Conservation (phyloP, 371 early-diverging fungal species). For the Apophysomyces trapeziformis region DNA sequence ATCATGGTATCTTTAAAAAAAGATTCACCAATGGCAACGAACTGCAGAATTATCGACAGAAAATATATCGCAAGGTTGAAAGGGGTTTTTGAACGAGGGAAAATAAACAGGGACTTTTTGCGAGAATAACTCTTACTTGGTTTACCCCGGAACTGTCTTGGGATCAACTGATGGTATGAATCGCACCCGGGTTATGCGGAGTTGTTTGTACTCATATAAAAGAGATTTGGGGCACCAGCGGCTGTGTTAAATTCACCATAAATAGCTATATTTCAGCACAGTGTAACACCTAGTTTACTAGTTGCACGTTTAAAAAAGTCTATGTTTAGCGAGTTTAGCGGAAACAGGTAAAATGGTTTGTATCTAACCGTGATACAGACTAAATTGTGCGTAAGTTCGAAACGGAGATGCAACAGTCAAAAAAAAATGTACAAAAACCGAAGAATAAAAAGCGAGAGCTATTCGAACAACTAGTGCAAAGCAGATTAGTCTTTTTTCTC, state of each 20-base stretch:
- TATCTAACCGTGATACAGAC: background rate
- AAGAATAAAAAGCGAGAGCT: constrained; percentile 4
- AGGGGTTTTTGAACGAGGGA: too few relatives aligned
- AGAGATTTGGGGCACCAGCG: constrained; percentile 7
- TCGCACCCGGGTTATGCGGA: constrained; percentile 11
- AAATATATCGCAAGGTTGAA: too few relatives aligned
- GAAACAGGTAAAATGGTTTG: constrained; percentile 1
- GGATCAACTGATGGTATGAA: background rate
- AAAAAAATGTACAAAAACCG: background rate
- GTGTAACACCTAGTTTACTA: background rate
- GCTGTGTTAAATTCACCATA: constrained; percentile 10
- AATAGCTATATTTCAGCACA: constrained; percentile 9
- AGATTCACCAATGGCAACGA: too few relatives aligned
- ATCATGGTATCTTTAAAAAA: too few relatives aligned
- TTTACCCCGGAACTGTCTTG: too few relatives aligned
- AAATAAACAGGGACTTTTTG: too few relatives aligned
- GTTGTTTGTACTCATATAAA: background rate
- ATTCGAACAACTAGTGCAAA: background rate
- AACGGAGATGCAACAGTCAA: constrained; percentile 10
- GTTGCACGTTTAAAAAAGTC: constrained; percentile 1
- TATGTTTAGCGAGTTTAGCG: constrained; percentile 9
- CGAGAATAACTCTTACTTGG: too few relatives aligned
- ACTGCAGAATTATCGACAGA: too few relatives aligned
- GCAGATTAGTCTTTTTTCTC: constrained; percentile 8
- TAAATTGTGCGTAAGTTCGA: background rate